Base-by-base conservation (phyloP, 2,329 filamentous ascomycete species). In the Calonectria hawksworthii region DNA sequence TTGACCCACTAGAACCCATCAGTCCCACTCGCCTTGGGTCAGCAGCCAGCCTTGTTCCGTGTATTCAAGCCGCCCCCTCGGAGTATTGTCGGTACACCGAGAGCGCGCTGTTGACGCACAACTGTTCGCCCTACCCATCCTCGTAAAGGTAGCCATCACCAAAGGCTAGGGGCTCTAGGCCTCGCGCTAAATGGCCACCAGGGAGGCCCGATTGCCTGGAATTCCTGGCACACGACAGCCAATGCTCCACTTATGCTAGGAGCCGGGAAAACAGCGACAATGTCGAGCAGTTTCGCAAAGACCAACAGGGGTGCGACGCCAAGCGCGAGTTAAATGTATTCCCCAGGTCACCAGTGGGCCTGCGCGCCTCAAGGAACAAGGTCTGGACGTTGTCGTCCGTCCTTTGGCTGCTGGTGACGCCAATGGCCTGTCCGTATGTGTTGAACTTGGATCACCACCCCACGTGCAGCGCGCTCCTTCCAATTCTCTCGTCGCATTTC, bases 281-380 rank as follows among this genome's bases (percentile, higher is more conserved):
- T 65, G 34, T 56, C 68, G 32, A 38, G 11, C 28, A 26, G 23
- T 26, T 30, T 65, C 21, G 1, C 18, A 23, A 23, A 9, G 26
- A 64, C 34, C 21, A 44, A 54, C 64, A 52, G 54, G 72, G 69
- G 71, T 68, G 61, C 36, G 61, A 70, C 70, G 69, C 73, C 72
- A 77, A 75, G 77, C 70, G 66, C 77, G 74, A 79, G 71, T 77
- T 72, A 77, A 51, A 68, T 63, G 66, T 26, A 54, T 70, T 56
- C 73, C 69, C 75, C 75, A 74, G 69, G 63, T 74, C 74, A 75
- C 77, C 74, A 44, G 79, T 76, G 79, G 79, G 74, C 71, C 65
- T 54, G 28, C 44, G 32, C 47, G 36, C 38, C 36, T 30, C 56
- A 38, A 78, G 74, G 41, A 72, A 75, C 75, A 59, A 67, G 71